A percentile compares a stretch with the other conserved stretches of the same genome.
Conservation (phyloP, 495 filamentous ascomycete genomes). For the Aspergillus coremiiformis region DNA sequence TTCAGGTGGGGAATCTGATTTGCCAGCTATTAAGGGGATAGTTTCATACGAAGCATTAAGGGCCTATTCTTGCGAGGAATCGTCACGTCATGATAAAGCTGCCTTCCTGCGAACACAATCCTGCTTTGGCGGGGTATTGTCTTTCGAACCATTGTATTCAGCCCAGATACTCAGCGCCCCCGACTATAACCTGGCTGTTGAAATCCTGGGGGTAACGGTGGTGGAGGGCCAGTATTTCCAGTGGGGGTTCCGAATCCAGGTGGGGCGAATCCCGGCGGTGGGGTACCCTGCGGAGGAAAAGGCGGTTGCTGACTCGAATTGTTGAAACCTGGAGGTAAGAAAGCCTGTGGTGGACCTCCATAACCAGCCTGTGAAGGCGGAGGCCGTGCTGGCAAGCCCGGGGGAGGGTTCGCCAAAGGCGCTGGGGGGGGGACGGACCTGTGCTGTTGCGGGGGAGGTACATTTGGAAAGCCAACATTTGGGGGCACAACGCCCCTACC, state of each 20-base stretch:
- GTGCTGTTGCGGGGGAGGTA: constrained; percentile 35
- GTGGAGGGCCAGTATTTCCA: constrained; percentile 29
- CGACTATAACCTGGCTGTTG: constrained; percentile 43
- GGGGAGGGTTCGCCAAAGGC: constrained; percentile 58
- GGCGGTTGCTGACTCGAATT: constrained; percentile 34
- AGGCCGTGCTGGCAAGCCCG: constrained; percentile 69
- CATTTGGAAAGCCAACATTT: constrained; percentile 29
- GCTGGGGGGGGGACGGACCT: constrained; percentile 35
- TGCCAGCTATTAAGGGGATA: background rate
- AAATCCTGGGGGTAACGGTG: constrained; percentile 43
- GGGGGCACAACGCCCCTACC: constrained; percentile 29
- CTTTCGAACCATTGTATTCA: background rate
- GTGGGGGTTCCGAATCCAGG: constrained; percentile 43
- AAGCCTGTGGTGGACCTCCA: constrained; percentile 61
- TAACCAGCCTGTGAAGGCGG: constrained; percentile 73
- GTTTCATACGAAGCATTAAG: background rate
- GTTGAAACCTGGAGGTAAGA: constrained; percentile 51
- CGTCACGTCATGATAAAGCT: constrained; percentile 7
- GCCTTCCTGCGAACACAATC: background rate
- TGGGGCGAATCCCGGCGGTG: constrained; percentile 51
- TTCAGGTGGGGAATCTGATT: background rate
- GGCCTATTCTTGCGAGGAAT: background rate
- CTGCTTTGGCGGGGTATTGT: background rate
- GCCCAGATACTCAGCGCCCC: constrained; percentile 25
- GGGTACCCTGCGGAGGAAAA: constrained; percentile 35